Percentiles rank a stretch among this genome's conserved stretches.
These are phyloP conservation scores for Hanseniaspora osmophila DNA, from an alignment of 805 yeast species.

Conservation along the genomic window DNA sequence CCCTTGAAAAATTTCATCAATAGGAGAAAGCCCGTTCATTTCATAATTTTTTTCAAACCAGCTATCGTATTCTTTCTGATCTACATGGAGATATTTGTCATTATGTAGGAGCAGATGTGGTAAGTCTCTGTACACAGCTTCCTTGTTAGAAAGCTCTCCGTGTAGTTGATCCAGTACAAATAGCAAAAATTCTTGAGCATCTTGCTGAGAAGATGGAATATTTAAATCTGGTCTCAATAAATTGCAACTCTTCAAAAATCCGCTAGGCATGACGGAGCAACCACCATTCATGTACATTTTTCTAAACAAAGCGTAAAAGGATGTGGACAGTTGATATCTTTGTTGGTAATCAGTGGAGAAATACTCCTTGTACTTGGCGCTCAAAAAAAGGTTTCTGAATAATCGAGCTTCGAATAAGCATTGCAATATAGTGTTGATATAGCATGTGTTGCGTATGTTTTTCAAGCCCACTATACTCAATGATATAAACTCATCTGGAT, in stretches of 20 bases:
- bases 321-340: conserved; percentile 29
- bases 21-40: conserved; percentile 51
- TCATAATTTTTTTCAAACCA: conserved; percentile 44
- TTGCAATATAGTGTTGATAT: conserved; percentile 62
- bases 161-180: conserved; percentile 55
- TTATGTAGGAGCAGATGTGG: conserved; percentile 26
- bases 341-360: conserved; percentile 21
- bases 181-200: conserved; percentile 63
- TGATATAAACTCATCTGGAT: conserved; percentile 26
- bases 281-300: conserved; percentile 48
- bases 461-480: conserved; percentile 45
- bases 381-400: conserved; percentile 36
- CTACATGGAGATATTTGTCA: conserved; percentile 14
- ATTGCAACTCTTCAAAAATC: conserved; percentile 40
- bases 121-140: conserved; percentile 24
- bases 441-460: conserved; percentile 63
- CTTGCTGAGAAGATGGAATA: conserved; percentile 69
- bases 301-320: conserved; percentile 39
- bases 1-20: conserved; percentile 56
- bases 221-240: conserved; percentile 48
- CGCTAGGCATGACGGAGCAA: conserved; percentile 48
- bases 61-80: conserved; percentile 37
- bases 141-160: conserved; percentile 39
- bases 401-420: conserved; percentile 41
- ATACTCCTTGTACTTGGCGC: conserved; percentile 31